These are phyloP conservation scores for Hordeum marinum DNA, from an alignment of 176 grass and related monocot species.

Conservation along the genomic window DNA sequence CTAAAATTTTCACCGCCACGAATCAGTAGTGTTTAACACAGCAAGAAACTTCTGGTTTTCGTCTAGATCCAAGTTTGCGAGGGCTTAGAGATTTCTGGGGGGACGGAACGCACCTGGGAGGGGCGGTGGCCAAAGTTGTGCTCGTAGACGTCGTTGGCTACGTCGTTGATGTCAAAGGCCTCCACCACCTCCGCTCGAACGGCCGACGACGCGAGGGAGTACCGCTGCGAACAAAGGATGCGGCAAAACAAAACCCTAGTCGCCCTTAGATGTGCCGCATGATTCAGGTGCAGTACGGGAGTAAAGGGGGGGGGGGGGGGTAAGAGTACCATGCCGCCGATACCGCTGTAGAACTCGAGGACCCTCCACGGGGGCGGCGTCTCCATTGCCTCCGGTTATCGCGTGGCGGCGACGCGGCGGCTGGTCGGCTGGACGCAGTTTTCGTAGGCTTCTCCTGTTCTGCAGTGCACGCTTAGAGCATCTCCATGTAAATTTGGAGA, in stretches of 20 bases:
- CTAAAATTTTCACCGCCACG: background rate
- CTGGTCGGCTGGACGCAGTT: background rate
- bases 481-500: too few species aligned
- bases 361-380: constrained; percentile 40
- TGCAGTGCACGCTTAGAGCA: too few species aligned
- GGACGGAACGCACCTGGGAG: constrained; percentile 51
- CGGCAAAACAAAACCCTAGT: constrained; percentile 40
- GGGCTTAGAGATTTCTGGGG: background rate
- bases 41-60: background rate
- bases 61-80: background rate
- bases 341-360: constrained; percentile 98
- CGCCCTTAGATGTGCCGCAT: background rate
- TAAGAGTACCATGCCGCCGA: constrained; percentile 73
- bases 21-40: background rate
- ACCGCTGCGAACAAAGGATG: constrained; percentile 45
- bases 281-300: background rate
- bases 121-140: constrained; percentile 86
- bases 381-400: constrained; percentile 38
- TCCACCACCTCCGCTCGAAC: constrained; percentile 63
- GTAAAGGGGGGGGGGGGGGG: background rate
- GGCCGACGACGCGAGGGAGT: constrained; percentile 60
- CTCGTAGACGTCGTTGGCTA: constrained; percentile 88
- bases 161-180: constrained; percentile 93
- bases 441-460: background rate
- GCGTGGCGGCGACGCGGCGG: constrained; percentile 17